Evolutionary conservation across 495 filamentous ascomycete species (phyloP), one percentile per base, ranked within the genome.

Genomic region (Hypoxylon cercidicola): DNA sequence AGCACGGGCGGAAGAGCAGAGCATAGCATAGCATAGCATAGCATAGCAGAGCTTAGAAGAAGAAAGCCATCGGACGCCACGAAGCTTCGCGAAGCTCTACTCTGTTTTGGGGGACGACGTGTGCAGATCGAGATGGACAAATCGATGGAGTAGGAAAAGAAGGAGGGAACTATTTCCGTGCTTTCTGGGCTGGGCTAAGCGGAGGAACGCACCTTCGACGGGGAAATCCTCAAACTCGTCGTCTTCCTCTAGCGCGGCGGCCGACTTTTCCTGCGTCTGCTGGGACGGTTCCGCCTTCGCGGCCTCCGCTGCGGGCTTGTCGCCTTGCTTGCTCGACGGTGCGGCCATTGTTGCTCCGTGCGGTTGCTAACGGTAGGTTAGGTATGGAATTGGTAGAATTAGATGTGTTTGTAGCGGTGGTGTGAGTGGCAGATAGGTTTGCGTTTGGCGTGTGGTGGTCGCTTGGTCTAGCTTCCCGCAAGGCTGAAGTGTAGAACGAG

Each of bases 201-300:
- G 39, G 3, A 16, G 1, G 54, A 21, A 77, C 80, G 49, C 76
- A 97, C 95, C 92, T 82, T 98, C 94, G 52, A 96, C 90, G 23
- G 95, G 96, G 77, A 99, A 99, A 77, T 99, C 95, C 77, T 99
- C 95, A 68, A 99, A 99, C 80, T 99, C 95, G 75, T 99, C 95
- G 70, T 99, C 95, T 72, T 99, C 95, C 72, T 97, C 95, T 19
- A 97, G 81, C 30, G 90, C 86, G 52, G 89, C 81, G 43, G 76
- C 68, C 2, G 52, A 56, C 72, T 71, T 73, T 77, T 81, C 34
- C 69, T 68, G 34, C n/a, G n/a, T n/a, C 66, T 65, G 55, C 63
- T 66, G 45, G 15, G 62, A 23, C 66, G 81, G 73, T 56, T 85
- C 79, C 54, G 73, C 66, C 62, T 78, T 75, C 7, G 74, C 74